A percentile compares a stretch with the other conserved stretches of the same genome.
These are phyloP conservation scores for Serpula lacrymans DNA, from an alignment of 768 basidiomycete genomes.

Conservation along the genomic window DNA sequence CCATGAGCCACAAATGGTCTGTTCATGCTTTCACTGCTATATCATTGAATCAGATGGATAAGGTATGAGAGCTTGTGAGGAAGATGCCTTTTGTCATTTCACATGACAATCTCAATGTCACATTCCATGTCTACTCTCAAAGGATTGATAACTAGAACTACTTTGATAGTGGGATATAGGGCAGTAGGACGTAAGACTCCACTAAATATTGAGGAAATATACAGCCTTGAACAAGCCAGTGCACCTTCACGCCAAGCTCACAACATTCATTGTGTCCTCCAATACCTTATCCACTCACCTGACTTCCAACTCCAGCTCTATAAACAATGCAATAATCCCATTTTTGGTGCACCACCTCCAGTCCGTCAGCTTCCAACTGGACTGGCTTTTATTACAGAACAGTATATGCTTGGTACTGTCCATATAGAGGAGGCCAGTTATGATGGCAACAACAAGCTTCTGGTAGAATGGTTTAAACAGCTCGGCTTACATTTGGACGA, in stretches of 20 bases:
- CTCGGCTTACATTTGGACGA: slow-evolving; percentile 16
- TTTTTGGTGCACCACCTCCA: slow-evolving; percentile 17
- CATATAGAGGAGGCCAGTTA: slow-evolving; percentile 39
- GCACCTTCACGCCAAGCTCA: slow-evolving; percentile 10
- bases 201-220: slow-evolving; percentile 19
- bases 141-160: slow-evolving; percentile 31
- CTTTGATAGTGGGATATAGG: slow-evolving; percentile 31
- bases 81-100: slow-evolving; percentile 27
- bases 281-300: slow-evolving; percentile 21
- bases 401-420: slow-evolving; percentile 34
- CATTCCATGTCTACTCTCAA: slow-evolving; percentile 36
- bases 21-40: slow-evolving; percentile 3
- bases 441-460: slow-evolving; percentile 30
- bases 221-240: slow-evolving; percentile 11
- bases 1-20: slow-evolving; percentile 40
- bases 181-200: slow-evolving; percentile 19
- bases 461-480: slow-evolving; percentile 31
- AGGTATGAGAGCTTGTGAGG: slow-evolving; percentile 10
- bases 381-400: slow-evolving; percentile 20
- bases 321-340: slow-evolving; percentile 4
- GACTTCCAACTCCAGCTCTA: slow-evolving; percentile 30
- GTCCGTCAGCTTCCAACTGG: slow-evolving; percentile 26
- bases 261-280: slow-evolving; percentile 18
- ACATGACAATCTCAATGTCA: slow-evolving; percentile 37
- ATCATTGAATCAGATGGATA: slow-evolving; percentile 1